Base-by-base conservation (phyloP, 106 monocot genomes). In the Dactylorhiza incarnata region DNA sequence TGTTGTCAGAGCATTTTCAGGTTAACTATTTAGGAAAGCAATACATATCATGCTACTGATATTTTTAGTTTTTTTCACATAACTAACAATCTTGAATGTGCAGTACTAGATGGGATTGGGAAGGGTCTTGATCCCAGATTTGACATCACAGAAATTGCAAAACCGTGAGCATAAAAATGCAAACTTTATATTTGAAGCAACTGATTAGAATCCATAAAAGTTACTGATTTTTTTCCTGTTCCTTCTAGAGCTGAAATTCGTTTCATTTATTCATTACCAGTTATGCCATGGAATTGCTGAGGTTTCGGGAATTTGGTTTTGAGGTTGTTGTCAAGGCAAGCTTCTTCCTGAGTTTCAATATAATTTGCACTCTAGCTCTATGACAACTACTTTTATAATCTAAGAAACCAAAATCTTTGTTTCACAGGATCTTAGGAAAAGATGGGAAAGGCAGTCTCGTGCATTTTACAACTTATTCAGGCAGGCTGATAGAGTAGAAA, bases 1-100 rank as follows among this genome's bases (percentile, higher is more conserved):
- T 90, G 99, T 99, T 81, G 99, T 99, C 24, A 89, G 99, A 79
- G 94, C 99, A 80, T 99, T 99, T 90, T 94, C 99, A 83, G 99
- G 99, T 99, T 45, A 67, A 29, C 29, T 14, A 76, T 81, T 22
- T 43, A 71, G 73, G 9, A 63, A 46, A 45, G 50, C 8, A 9
- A 49, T 49, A 59, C 22, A 46, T 37, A 45, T 44, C 59, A 58
- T 56, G 52, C 13, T 74, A 12, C 56, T 22, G 74, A 45, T 81
- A 0, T 26, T 9, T 26, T 52, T 45, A 20, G 19, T 56, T 5
- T 70, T 49, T 44, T 47, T n/a, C 78, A 26, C 52, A 12, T 46
- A 49, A 5, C 3, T 59, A 29, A 37, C 1, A 65, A 14, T 68
- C 45, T 25, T 23, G 17, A 77, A 45, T 79, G 12, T 83, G 85